These are phyloP conservation scores for Leccinellum rugosiceps DNA, from an alignment of 768 basidiomycete species.

Conservation along the genomic window DNA sequence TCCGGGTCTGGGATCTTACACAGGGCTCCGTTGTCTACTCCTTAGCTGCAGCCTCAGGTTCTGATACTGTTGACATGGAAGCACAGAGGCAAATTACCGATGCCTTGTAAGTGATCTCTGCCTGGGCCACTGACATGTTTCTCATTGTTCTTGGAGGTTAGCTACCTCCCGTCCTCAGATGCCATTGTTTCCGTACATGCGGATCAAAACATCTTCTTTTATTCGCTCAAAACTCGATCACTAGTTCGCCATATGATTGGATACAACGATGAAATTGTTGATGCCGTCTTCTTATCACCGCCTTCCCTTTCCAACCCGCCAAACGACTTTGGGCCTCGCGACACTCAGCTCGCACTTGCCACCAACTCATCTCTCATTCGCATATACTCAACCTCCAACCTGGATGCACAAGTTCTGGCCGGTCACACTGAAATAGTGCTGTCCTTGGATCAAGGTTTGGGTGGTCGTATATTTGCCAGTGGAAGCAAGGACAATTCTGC, in stretches of 20 bases:
- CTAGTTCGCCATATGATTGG: constrained; percentile 85
- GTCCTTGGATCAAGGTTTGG: constrained; percentile 65
- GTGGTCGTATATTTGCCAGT: constrained; percentile 75
- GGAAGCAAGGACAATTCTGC: constrained; percentile 92
- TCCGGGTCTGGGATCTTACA: constrained; percentile 82
- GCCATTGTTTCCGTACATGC: constrained; percentile 83
- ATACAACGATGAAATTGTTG: constrained; percentile 98
- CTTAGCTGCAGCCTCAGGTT: constrained; percentile 44
- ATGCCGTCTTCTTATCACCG: constrained; percentile 71
- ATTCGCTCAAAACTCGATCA: constrained; percentile 66
- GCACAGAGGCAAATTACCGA: constrained; percentile 83
- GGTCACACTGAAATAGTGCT: constrained; percentile 94
- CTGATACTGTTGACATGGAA: constrained; percentile 48
- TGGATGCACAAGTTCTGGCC: constrained; percentile 82
- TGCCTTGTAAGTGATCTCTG: constrained; percentile 64
- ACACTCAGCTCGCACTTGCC: constrained; percentile 87
- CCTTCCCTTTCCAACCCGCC: constrained; percentile 19
- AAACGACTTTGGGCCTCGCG: constrained; percentile 31
- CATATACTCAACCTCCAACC: constrained; percentile 70
- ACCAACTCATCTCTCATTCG: constrained; percentile 96
- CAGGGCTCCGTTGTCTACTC: constrained; percentile 61
- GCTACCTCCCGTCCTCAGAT: constrained; percentile 64
- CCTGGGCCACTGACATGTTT: neutral
- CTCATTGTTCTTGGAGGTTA: constrained; percentile 32
- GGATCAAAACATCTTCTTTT: constrained; percentile 95